A percentile compares a stretch with the other conserved stretches of the same genome.
Conservation (phyloP, 2,329 filamentous ascomycete genomes). For the Colletotrichum sublineola region DNA sequence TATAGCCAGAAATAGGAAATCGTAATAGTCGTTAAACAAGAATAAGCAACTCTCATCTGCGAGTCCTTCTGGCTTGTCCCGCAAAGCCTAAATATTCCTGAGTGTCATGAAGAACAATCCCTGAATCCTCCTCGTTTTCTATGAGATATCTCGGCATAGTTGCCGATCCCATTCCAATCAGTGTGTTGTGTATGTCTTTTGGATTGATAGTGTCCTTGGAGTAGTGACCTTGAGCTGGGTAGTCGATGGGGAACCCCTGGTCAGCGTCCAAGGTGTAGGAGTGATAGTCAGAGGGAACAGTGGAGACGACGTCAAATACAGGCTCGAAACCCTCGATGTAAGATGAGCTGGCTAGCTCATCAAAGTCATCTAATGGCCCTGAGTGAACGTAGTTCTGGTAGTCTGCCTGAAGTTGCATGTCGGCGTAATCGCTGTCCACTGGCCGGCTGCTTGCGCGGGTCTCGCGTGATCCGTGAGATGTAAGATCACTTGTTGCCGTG, state of each 20-base stretch:
- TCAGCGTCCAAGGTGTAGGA: conserved; percentile 40
- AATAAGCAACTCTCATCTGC: neutral
- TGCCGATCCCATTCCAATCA: conserved; percentile 34
- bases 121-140: conserved; percentile 30
- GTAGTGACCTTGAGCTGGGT: conserved; percentile 30
- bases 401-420: conserved; percentile 24
- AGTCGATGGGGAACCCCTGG: conserved; percentile 27
- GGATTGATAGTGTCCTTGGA: conserved; percentile 37
- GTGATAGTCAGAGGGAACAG: conserved; percentile 37
- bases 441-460: conserved; percentile 14
- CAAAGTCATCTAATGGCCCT: conserved; percentile 31
- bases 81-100: conserved; percentile 36
- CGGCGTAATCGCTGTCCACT: conserved; percentile 15
- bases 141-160: conserved; percentile 33
- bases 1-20: neutral
- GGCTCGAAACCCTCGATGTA: conserved; percentile 38
- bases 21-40: neutral
- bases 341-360: conserved; percentile 24
- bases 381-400: conserved; percentile 32
- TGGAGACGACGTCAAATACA: conserved; percentile 35
- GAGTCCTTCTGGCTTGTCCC: conserved; percentile 15
- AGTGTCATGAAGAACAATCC: conserved; percentile 36
- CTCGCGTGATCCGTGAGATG: conserved; percentile 3
- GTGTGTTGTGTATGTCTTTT: conserved; percentile 37
- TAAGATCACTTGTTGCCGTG: neutral